A percentile compares a stretch with the other conserved stretches of the same genome.
Evolutionary conservation across 805 yeast species (phyloP).

Genomic region (Metschnikowia kunwiensis): DNA sequence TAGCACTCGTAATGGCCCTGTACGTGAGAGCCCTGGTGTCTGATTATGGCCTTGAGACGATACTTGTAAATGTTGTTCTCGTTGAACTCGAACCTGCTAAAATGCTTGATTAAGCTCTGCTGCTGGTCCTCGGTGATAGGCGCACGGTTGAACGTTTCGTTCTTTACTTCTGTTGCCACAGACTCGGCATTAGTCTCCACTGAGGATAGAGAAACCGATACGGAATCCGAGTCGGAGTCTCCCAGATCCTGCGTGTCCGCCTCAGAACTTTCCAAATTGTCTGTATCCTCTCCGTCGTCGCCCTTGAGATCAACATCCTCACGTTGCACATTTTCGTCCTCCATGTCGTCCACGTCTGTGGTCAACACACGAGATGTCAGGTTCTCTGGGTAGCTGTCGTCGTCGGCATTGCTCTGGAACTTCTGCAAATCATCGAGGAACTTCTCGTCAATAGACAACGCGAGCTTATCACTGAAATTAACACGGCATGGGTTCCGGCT

Average conservation of each 20-base stretch:
- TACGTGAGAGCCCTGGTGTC: slow-evolving; percentile 86
- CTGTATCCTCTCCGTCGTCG: slow-evolving; percentile 29
- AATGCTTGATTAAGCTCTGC: slow-evolving; percentile 33
- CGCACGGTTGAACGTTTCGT: slow-evolving; percentile 32
- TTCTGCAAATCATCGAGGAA: slow-evolving; percentile 35
- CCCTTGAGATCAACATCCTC: slow-evolving; percentile 39
- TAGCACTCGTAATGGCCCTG: slow-evolving; percentile 91
- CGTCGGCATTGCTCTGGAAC: slow-evolving; percentile 25
- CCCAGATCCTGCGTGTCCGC: slow-evolving; percentile 10
- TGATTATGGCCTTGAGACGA: slow-evolving; percentile 64
- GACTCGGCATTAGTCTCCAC: slow-evolving; percentile 9
- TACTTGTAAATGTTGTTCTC: slow-evolving; percentile 48
- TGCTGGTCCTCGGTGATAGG: slow-evolving; percentile 40
- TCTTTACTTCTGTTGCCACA: slow-evolving; percentile 10
- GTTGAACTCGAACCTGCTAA: slow-evolving; percentile 37
- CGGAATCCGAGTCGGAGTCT: slow-evolving; percentile 11
- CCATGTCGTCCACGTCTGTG: slow-evolving; percentile 27
- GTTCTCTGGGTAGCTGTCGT: slow-evolving; percentile 19
- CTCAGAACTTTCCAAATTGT: slow-evolving; percentile 12
- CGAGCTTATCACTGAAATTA: slow-evolving; percentile 52
- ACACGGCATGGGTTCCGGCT: slow-evolving; percentile 76
- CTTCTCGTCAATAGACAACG: slow-evolving; percentile 47
- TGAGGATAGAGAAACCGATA: slow-evolving; percentile 9
- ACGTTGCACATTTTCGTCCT: slow-evolving; percentile 32
- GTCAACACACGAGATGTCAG: slow-evolving; percentile 20